These are phyloP conservation scores for Aaosphaeria arxii DNA, from an alignment of 2,329 filamentous ascomycete genomes.

Conservation along the genomic window DNA sequence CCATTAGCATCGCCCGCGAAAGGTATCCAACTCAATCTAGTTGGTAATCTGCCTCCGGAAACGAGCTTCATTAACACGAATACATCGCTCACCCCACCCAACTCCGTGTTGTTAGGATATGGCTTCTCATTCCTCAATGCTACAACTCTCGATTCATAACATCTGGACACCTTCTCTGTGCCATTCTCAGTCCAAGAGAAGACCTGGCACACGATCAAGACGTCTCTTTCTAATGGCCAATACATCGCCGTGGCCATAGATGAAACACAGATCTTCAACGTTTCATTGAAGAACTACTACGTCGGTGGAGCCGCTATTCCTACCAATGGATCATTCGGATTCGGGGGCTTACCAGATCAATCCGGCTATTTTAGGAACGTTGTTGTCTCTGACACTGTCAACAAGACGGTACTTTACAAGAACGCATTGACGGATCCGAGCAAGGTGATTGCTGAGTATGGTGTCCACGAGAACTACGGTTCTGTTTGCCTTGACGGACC, in stretches of 20 bases:
- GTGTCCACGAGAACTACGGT: constrained; percentile 28
- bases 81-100: too few relatives aligned
- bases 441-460: constrained; percentile 38
- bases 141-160: too few relatives aligned
- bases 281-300: background rate
- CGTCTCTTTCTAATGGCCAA: background rate
- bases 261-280: background rate
- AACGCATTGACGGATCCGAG: constrained; percentile 25
- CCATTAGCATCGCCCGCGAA: too few relatives aligned
- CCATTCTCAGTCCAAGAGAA: background rate
- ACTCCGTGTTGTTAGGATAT: too few relatives aligned
- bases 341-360: background rate
- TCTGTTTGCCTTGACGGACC: constrained; percentile 43
- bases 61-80: too few relatives aligned
- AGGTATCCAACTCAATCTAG: too few relatives aligned
- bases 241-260: background rate
- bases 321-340: background rate
- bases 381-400: constrained; percentile 12
- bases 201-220: background rate
- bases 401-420: constrained; percentile 30
- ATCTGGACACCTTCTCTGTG: background rate
- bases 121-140: too few relatives aligned
- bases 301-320: background rate
- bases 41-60: too few relatives aligned
- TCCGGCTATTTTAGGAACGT: constrained; percentile 28